Percentiles rank a stretch among this genome's conserved stretches.
phyloP scores from a whole-genome alignment of 1,284 basidiomycete genomes.

The Cutaneotrichosporon cavernicola region DNA sequence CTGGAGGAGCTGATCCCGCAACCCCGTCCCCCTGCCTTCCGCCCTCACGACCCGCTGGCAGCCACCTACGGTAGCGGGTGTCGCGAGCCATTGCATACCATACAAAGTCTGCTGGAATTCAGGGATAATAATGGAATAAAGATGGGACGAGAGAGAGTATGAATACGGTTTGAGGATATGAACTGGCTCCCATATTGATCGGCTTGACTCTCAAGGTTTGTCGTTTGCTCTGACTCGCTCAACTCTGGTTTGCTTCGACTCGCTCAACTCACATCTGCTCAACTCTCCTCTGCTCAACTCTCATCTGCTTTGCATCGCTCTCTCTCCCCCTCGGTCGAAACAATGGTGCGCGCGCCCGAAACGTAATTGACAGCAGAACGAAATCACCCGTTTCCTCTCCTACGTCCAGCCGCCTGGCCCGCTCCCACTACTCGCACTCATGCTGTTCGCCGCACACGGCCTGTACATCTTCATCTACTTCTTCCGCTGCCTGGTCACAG shows the following conservation, averaged over 20 bases:
- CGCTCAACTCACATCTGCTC: not conserved
- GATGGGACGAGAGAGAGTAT: no score
- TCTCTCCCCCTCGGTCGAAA: no score
- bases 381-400: slow-evolving; percentile 5
- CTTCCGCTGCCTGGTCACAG: slow-evolving; percentile 6
- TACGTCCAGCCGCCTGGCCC: slow-evolving; percentile 8
- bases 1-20: no score
- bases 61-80: not conserved
- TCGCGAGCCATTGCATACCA: no score
- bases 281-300: no score
- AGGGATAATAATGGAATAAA: no score
- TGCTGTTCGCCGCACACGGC: slow-evolving; percentile 10
- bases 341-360: not conserved
- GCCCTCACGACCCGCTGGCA: not conserved
- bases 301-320: no score
- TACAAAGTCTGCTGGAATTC: no score
- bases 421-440: slow-evolving; percentile 6
- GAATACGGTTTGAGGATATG: no score
- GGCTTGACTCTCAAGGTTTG: not conserved
- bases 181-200: no score
- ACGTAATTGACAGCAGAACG: not conserved
- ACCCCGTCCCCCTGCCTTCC: not conserved
- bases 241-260: not conserved
- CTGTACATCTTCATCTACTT: slow-evolving; percentile 13
- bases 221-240: not conserved